phyloP scores from a whole-genome alignment of 768 basidiomycete genomes.

The Panaeolus papilionaceus region DNA sequence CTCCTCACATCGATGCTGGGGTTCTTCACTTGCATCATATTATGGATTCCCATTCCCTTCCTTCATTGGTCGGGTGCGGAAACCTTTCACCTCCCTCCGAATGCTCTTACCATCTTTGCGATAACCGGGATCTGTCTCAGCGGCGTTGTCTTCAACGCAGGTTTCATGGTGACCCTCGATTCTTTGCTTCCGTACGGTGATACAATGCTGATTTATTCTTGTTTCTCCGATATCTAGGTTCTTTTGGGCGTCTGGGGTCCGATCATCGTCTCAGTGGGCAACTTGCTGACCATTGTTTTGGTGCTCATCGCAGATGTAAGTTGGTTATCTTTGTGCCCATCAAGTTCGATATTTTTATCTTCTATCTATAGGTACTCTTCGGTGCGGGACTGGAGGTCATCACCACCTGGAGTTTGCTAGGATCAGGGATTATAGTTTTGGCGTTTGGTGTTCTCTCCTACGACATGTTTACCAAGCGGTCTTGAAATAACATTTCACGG shows the following conservation, averaged over 20 bases:
- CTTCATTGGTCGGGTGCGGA: conserved; percentile 73
- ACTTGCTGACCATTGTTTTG: conserved; percentile 92
- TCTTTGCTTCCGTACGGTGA: conserved; percentile 12
- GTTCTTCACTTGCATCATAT: conserved; percentile 67
- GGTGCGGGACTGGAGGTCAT: conserved; percentile 65
- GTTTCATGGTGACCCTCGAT: conserved; percentile 71
- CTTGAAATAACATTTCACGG: conserved; percentile 21
- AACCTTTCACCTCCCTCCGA: conserved; percentile 67
- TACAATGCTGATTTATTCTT: conserved; percentile 19
- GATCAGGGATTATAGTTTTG: conserved; percentile 78
- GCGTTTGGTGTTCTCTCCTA: conserved; percentile 85
- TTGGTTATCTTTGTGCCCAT: conserved; percentile 8
- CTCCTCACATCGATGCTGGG: conserved; percentile 84
- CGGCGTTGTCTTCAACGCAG: conserved; percentile 85
- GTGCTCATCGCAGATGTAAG: conserved; percentile 80
- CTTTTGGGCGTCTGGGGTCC: conserved; percentile 89
- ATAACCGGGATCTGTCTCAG: conserved; percentile 73
- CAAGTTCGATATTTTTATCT: conserved; percentile 2
- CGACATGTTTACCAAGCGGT: conserved; percentile 60
- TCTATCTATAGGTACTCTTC: conserved; percentile 51
- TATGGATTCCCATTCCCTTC: conserved; percentile 84
- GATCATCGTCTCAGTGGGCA: conserved; percentile 87
- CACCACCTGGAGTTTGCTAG: conserved; percentile 75
- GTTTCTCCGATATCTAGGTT: conserved; percentile 49
- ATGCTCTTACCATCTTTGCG: conserved; percentile 47